Evolutionary conservation across 1,284 basidiomycete genomes (phyloP), one percentile per base, ranked within the genome.

Genomic region (Boletus hoseneyae): DNA sequence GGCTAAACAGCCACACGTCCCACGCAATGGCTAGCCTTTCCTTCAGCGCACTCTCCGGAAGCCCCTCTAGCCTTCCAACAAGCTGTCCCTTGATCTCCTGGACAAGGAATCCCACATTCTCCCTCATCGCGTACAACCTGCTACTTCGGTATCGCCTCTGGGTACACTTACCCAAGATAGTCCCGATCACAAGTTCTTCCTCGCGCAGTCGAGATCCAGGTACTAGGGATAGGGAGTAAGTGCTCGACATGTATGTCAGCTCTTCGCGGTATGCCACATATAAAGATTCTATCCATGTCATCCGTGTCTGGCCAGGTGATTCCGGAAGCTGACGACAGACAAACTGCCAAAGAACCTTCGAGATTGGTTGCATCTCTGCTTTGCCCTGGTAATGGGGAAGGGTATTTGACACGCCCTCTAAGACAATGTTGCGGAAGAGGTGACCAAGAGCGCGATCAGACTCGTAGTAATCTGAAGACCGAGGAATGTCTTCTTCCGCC

Each of bases 141-240:
- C 82, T 79, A 42, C 66, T 74, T 52, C 85, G 71, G 73, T 77
- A 83, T 32, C 82, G 69, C 47, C 70, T 76, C 55, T 87, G 80
- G 2, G 77, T 65, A 57, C 79, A 82, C 48, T 81, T 82, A 1
- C 82, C 83, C 35, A 87, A 68, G 52, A 91, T 90, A 0, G 83
- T 83, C 13, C 87, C 86, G 8, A 83, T 70, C 2, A 88, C 80
- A 21, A 89, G 73, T 59, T 91, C 89, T 47, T 85, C 83, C 60
- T 90, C 89, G 6, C 75, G 66, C 30, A 91, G 70, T 13, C 73
- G 70, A 13, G 73, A 73, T 12, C 78, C 81, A 4, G 79, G 74
- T 12, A 73, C 70, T 45, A 79, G 76, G 6, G 83, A 79, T 18
- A 90, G 65, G 1, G 85, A 79, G 61, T 87, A 85, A 1, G 82